Evolutionary conservation across 352 stramenopile genomes (phyloP).

Genomic region (Pythium aphanidermatum): DNA sequence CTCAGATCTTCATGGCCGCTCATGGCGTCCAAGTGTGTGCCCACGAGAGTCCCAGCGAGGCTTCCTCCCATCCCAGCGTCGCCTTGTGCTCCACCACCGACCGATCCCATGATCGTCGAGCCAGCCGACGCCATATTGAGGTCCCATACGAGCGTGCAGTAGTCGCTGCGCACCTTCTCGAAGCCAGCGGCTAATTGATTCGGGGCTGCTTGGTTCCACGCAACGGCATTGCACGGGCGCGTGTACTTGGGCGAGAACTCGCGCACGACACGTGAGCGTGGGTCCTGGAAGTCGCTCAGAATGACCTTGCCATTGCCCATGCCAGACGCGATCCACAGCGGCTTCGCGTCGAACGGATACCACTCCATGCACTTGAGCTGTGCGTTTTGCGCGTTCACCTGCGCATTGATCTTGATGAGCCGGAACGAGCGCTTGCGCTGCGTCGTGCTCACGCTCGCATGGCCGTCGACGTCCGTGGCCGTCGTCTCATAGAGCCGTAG

Average conservation of each 20-base stretch:
- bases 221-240: slow-evolving; percentile 75
- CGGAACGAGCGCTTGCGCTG: slow-evolving; percentile 82
- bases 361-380: slow-evolving; percentile 84
- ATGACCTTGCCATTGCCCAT: slow-evolving; percentile 76
- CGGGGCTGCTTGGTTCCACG: slow-evolving; percentile 72
- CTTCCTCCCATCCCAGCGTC: neutral
- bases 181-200: slow-evolving; percentile 77
- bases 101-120: slow-evolving; percentile 18
- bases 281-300: slow-evolving; percentile 75
- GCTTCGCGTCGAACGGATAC: slow-evolving; percentile 70
- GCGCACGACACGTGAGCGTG: slow-evolving; percentile 48
- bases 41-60: slow-evolving; percentile 10
- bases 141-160: slow-evolving; percentile 83
- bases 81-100: neutral
- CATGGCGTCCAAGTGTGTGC: slow-evolving; percentile 15
- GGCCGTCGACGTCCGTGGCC: slow-evolving; percentile 10
- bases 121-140: slow-evolving; percentile 40
- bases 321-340: slow-evolving; percentile 67
- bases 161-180: slow-evolving; percentile 84
- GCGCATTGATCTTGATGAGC: slow-evolving; percentile 58
- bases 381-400: slow-evolving; percentile 23
- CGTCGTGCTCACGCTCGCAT: slow-evolving; percentile 35
- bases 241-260: slow-evolving; percentile 81
- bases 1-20: slow-evolving; percentile 10
- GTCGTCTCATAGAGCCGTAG: slow-evolving; percentile 75